phyloP scores from a whole-genome alignment of 495 filamentous ascomycete species.

The Durotheca rogersii region DNA sequence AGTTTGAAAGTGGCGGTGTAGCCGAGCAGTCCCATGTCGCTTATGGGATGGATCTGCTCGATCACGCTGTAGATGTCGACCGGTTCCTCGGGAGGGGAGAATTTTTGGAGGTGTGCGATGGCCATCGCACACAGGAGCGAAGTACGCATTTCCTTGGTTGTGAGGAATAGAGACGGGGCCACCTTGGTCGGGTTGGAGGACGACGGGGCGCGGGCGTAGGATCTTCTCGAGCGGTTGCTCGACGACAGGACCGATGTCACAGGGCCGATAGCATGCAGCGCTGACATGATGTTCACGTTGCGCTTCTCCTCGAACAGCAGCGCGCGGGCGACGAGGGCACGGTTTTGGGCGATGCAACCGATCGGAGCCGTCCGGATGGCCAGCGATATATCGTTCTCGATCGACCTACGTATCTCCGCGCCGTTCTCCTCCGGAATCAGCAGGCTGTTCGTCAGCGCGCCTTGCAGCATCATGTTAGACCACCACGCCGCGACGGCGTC shows the following conservation, averaged over 20 bases:
- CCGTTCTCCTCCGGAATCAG: constrained; percentile 48
- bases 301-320: constrained; percentile 56
- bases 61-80: constrained; percentile 47
- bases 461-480: constrained; percentile 74
- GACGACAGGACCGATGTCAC: constrained; percentile 33
- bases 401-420: constrained; percentile 37
- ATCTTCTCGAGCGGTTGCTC: constrained; percentile 9
- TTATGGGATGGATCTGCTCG: constrained; percentile 48
- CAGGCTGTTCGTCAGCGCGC: constrained; percentile 63
- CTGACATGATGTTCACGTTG: constrained; percentile 55
- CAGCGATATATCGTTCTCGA: constrained; percentile 60
- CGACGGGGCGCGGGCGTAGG: constrained; percentile 10
- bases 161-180: constrained; percentile 50
- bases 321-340: constrained; percentile 74
- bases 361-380: constrained; percentile 77
- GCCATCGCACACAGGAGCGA: constrained; percentile 82
- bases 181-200: constrained; percentile 27
- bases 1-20: constrained; percentile 75
- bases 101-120: constrained; percentile 63
- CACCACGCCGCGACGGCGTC: constrained; percentile 92
- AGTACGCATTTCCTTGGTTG: constrained; percentile 42
- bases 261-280: constrained; percentile 54
- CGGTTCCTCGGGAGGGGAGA: constrained; percentile 38
- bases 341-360: constrained; percentile 70
- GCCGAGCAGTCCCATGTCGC: constrained; percentile 68